Evolutionary conservation across 2,329 filamentous ascomycete genomes (phyloP).

Genomic region (Trichoderma guizhouense): DNA sequence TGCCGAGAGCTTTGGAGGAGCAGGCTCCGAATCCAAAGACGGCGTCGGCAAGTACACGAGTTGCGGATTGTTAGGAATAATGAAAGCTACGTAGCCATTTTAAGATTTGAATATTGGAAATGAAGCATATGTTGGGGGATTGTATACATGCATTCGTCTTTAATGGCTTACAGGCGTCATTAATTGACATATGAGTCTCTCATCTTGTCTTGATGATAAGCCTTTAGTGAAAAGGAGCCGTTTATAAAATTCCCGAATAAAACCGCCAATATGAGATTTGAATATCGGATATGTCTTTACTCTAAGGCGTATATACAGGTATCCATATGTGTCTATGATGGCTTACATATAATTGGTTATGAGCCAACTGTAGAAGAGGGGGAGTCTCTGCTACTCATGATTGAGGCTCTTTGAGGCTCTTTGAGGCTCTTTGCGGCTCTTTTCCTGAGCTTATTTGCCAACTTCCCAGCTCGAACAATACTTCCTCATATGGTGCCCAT

Average conservation of each 20-base stretch:
- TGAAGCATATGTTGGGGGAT: not conserved
- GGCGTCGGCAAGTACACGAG: not conserved
- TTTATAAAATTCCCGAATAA: not conserved
- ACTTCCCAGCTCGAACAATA: not conserved
- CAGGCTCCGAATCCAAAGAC: not conserved
- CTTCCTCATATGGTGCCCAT: not conserved
- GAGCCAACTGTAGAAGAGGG: not conserved
- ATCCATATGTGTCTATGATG: not conserved
- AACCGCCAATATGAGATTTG: not conserved
- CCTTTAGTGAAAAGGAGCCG: not conserved
- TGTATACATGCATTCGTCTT: not conserved
- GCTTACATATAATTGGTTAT: not conserved
- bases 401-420: not conserved
- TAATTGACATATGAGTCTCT: not conserved
- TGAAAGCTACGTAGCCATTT: not conserved
- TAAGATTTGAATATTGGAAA: not conserved
- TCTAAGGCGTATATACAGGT: not conserved
- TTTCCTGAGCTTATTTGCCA: not conserved
- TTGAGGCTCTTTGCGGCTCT: not conserved
- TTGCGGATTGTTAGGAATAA: not conserved
- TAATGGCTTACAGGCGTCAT: not conserved
- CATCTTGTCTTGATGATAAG: not conserved
- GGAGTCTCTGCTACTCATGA: not conserved
- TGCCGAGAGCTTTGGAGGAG: not conserved
- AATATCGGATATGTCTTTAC: not conserved